Evolutionary conservation across 768 basidiomycete genomes (phyloP).

Genomic region (Termitomyces sp.): DNA sequence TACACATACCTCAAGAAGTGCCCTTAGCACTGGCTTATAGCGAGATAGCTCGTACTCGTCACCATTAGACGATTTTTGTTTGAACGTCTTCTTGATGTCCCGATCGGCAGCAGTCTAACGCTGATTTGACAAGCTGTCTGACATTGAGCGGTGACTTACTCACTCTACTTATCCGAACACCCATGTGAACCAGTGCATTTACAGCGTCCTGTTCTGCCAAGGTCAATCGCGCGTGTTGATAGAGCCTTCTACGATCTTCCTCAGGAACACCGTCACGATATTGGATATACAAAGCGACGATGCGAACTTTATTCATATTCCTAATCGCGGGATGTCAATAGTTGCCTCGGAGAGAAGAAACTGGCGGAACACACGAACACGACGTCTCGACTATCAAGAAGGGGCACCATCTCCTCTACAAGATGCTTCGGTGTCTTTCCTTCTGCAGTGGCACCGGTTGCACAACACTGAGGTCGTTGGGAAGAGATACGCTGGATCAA

Average conservation of each 20-base stretch:
- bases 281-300: constrained; percentile 93
- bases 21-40: constrained; percentile 78
- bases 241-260: constrained; percentile 89
- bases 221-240: constrained; percentile 88
- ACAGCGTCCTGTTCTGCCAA: constrained; percentile 91
- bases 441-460: constrained; percentile 88
- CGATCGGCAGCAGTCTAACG: constrained; percentile 66
- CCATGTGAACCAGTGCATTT: constrained; percentile 79
- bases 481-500: neutral
- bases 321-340: constrained; percentile 32
- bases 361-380: constrained; percentile 43
- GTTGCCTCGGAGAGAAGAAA: neutral
- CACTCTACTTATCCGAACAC: constrained; percentile 85
- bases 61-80: constrained; percentile 69
- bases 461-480: constrained; percentile 64
- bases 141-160: constrained; percentile 36
- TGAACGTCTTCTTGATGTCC: constrained; percentile 76
- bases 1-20: constrained; percentile 70
- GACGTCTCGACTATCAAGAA: constrained; percentile 83
- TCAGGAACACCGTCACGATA: constrained; percentile 97
- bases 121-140: neutral
- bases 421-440: constrained; percentile 93
- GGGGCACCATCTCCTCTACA: constrained; percentile 98
- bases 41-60: constrained; percentile 97
- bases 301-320: constrained; percentile 89